phyloP scores from a whole-genome alignment of 306 rosid genomes.

The Fragaria ananassa region DNA sequence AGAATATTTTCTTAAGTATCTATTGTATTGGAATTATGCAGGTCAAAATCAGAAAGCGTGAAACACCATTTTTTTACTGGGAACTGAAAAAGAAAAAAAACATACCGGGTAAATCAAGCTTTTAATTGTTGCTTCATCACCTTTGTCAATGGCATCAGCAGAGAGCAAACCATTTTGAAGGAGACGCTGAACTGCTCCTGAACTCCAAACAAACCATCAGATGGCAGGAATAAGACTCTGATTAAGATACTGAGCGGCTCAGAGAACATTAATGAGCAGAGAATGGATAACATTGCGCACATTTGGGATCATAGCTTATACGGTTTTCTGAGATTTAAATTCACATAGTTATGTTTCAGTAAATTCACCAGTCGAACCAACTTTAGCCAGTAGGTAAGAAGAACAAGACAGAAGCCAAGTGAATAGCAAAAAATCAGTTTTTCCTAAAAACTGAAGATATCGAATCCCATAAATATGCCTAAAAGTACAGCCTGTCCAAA shows the following conservation, averaged over 20 bases:
- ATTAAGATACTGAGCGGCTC: constrained; percentile 5
- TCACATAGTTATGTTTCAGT: background rate
- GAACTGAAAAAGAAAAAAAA: constrained; percentile 16
- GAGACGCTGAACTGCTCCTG: constrained; percentile 86
- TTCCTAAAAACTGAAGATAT: background rate
- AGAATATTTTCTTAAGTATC: background rate
- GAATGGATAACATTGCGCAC: background rate
- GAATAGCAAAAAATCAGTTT: background rate
- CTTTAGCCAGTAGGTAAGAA: background rate
- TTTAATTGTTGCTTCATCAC: constrained; percentile 74
- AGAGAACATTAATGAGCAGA: constrained; percentile 8
- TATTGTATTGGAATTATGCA: background rate
- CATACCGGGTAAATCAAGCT: constrained; percentile 84
- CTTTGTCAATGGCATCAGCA: constrained; percentile 69
- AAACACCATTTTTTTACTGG: constrained; percentile 14
- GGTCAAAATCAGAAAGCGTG: background rate
- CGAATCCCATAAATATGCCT: background rate
- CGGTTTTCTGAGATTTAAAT: background rate
- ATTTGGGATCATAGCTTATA: background rate
- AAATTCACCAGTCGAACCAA: background rate
- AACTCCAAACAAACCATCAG: constrained; percentile 32
- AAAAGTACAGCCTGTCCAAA: background rate
- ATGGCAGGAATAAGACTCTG: constrained; percentile 24
- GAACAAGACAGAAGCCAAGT: background rate
- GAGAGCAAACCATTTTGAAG: constrained; percentile 62